Conservation (phyloP, 2,329 filamentous ascomycete genomes). For the Cercospora brassicicola region DNA sequence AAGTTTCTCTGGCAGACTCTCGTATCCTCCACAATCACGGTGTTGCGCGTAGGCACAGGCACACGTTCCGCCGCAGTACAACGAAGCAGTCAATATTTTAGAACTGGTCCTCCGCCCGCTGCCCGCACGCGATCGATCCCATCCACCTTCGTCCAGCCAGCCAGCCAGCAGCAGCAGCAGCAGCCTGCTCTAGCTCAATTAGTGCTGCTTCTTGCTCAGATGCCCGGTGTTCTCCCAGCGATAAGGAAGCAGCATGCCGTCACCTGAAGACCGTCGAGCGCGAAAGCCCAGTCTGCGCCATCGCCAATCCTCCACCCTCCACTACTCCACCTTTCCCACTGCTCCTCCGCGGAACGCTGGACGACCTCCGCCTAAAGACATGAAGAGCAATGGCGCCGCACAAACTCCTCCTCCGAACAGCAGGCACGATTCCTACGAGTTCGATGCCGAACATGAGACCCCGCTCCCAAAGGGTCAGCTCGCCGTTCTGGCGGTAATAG, state of each 20-base stretch:
- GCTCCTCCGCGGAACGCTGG: constrained; percentile 68
- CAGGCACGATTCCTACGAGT: constrained; percentile 21
- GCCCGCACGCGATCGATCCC: not conserved
- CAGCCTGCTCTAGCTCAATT: constrained; percentile 1
- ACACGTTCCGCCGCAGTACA: not conserved
- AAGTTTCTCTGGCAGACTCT: not conserved
- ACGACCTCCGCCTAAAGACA: constrained; percentile 45
- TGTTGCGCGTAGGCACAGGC: not conserved
- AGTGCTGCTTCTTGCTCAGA: constrained; percentile 3
- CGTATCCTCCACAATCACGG: not conserved
- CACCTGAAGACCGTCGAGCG: constrained; percentile 9
- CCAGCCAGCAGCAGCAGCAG: not conserved
- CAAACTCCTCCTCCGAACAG: constrained; percentile 19
- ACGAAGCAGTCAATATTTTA: not conserved
- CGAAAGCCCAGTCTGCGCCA: constrained; percentile 32
- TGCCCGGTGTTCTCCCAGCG: constrained; percentile 11
- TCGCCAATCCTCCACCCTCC: constrained; percentile 57
- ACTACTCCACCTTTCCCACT: constrained; percentile 81
- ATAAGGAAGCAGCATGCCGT: constrained; percentile 16
- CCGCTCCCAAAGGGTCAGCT: constrained; percentile 83
- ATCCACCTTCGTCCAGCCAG: not conserved
- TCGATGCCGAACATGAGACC: constrained; percentile 52
- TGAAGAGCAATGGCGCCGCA: constrained; percentile 22
- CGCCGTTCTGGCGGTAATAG: constrained; percentile 79
- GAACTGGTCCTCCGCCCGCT: not conserved